phyloP scores from a whole-genome alignment of 176 grass and related monocot genomes.

The Zoysia japonica region DNA sequence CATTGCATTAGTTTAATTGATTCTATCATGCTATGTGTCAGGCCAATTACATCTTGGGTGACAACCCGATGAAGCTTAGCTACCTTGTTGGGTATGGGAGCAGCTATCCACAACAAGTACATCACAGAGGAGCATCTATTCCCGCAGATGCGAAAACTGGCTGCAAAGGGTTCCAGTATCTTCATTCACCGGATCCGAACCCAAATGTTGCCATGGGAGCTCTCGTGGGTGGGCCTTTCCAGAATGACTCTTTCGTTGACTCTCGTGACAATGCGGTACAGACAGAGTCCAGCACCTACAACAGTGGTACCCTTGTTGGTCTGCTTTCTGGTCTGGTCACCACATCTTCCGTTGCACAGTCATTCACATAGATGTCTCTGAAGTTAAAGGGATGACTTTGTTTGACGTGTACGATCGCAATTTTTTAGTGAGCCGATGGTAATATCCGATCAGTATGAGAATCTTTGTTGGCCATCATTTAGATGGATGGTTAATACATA shows the following conservation, averaged over 20 bases:
- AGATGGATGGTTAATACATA: slow-evolving; percentile 31
- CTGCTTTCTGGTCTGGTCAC: slow-evolving; percentile 77
- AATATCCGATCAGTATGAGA: background rate
- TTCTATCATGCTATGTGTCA: slow-evolving; percentile 40
- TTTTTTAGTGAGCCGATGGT: slow-evolving; percentile 1
- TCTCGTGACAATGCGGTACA: slow-evolving; percentile 77
- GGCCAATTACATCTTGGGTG: slow-evolving; percentile 82
- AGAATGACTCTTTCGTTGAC: slow-evolving; percentile 82
- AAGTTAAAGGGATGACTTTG: slow-evolving; percentile 1
- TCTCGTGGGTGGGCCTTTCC: slow-evolving; percentile 84
- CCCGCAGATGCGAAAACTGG: slow-evolving; percentile 66
- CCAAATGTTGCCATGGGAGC: slow-evolving; percentile 84
- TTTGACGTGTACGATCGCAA: slow-evolving; percentile 10
- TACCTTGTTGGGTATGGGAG: slow-evolving; percentile 93
- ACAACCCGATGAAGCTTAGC: slow-evolving; percentile 95
- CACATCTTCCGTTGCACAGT: slow-evolving; percentile 62
- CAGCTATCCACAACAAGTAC: slow-evolving; percentile 80
- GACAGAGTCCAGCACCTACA: slow-evolving; percentile 90
- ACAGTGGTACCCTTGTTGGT: slow-evolving; percentile 76
- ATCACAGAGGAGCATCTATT: slow-evolving; percentile 91
- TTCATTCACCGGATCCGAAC: slow-evolving; percentile 61
- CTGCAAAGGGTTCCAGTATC: slow-evolving; percentile 84
- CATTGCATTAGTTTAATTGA: slow-evolving; percentile 17
- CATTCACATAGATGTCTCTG: slow-evolving; percentile 60
- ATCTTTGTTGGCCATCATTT: slow-evolving; percentile 3